phyloP scores from a whole-genome alignment of 345 rosid species.

The Brassica carinata region DNA sequence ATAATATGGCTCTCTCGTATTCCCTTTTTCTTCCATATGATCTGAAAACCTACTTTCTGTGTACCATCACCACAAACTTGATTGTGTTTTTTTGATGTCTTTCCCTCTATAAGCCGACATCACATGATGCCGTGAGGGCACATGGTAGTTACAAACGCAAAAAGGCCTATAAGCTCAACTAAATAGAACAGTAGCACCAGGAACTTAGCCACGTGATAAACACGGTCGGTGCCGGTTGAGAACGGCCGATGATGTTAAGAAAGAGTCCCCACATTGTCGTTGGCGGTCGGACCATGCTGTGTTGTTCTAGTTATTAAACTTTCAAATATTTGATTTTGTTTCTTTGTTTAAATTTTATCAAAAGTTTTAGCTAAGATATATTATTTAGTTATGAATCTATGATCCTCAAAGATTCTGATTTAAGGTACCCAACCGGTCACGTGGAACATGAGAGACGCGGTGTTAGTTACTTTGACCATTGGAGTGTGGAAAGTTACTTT shows the following conservation, averaged over 20 bases:
- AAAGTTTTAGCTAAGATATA: not conserved
- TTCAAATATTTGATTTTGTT: not conserved
- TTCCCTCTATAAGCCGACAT: not conserved
- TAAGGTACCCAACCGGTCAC: slow-evolving; percentile 25
- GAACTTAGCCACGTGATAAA: slow-evolving; percentile 29
- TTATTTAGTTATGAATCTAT: not conserved
- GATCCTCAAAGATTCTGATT: slow-evolving; percentile 28
- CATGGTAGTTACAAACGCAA: slow-evolving; percentile 3
- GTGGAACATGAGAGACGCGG: slow-evolving; percentile 27
- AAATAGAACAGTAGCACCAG: not conserved
- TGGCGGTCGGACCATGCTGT: slow-evolving; percentile 43
- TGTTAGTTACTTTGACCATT: not conserved
- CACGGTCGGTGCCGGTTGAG: slow-evolving; percentile 16
- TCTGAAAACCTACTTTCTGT: slow-evolving; percentile 2
- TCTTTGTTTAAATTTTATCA: not conserved
- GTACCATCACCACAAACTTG: not conserved
- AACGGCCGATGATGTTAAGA: slow-evolving; percentile 11
- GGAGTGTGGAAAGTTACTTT: not conserved
- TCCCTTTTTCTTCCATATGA: slow-evolving; percentile 4
- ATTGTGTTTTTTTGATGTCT: slow-evolving; percentile 9
- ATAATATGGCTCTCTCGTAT: not conserved
- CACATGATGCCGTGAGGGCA: slow-evolving; percentile 24
- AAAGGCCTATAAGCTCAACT: not conserved
- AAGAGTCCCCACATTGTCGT: slow-evolving; percentile 39
- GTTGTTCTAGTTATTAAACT: slow-evolving; percentile 1